Conservation (phyloP, 768 basidiomycete species). For the Pisolithus sp. region DNA sequence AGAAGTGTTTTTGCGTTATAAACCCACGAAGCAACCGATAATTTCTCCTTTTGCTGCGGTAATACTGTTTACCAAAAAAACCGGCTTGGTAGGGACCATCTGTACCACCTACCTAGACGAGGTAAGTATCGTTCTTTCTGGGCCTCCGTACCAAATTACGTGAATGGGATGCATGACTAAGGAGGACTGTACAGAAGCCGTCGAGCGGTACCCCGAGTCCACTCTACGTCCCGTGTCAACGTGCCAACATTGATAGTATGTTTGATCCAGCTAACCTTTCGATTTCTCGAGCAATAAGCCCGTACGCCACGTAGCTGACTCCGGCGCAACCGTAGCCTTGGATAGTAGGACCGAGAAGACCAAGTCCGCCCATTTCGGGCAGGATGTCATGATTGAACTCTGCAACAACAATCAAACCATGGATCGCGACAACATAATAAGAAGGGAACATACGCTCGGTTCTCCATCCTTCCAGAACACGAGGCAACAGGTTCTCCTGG, state of each 20-base stretch:
- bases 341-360: conserved; percentile 88
- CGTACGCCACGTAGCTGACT: conserved; percentile 86
- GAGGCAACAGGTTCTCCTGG: conserved; percentile 79
- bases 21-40: conserved; percentile 85
- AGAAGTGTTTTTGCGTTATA: neutral
- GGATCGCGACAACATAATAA: neutral
- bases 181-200: conserved; percentile 91
- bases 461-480: conserved; percentile 83
- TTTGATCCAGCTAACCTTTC: conserved; percentile 53
- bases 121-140: conserved; percentile 93
- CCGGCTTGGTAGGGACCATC: neutral
- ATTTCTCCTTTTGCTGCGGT: conserved; percentile 72
- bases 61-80: conserved; percentile 6
- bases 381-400: conserved; percentile 75
- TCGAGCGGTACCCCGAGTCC: conserved; percentile 95
- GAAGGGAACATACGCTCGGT: conserved; percentile 59
- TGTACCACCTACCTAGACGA: conserved; percentile 49
- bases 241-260: neutral
- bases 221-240: conserved; percentile 43
- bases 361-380: conserved; percentile 88
- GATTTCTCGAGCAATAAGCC: conserved; percentile 88
- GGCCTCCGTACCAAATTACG: conserved; percentile 79
- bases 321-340: conserved; percentile 93
- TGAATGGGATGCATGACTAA: conserved; percentile 94
- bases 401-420: conserved; percentile 20